These are phyloP conservation scores for Claviceps sp. DNA, from an alignment of 2,329 filamentous ascomycete species.

Conservation along the genomic window DNA sequence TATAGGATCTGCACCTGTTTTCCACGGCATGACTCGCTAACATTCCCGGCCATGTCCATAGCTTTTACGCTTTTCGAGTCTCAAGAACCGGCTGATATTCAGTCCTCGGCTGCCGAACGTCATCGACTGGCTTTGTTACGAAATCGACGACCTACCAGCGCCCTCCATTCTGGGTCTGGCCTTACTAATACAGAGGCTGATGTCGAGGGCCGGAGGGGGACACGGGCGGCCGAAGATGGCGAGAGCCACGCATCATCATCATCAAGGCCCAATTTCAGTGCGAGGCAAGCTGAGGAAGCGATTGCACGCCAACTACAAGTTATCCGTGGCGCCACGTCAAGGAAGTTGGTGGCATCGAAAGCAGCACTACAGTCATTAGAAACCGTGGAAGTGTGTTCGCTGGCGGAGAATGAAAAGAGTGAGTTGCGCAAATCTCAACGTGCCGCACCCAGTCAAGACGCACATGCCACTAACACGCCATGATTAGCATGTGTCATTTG, in stretches of 20 bases:
- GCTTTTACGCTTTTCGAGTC: neutral
- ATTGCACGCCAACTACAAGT: slow-evolving; percentile 30
- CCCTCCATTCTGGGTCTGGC: slow-evolving; percentile 14
- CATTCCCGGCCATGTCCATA: neutral
- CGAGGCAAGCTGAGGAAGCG: slow-evolving; percentile 16
- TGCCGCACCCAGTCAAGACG: neutral
- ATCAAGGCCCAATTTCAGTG: slow-evolving; percentile 2
- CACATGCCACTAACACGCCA: neutral
- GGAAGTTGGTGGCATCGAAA: slow-evolving; percentile 34
- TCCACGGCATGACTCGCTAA: neutral
- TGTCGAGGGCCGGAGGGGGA: neutral
- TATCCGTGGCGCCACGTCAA: slow-evolving; percentile 28
- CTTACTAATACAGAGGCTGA: slow-evolving; percentile 11
- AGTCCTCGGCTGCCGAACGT: slow-evolving; percentile 11
- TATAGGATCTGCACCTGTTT: neutral
- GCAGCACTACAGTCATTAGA: slow-evolving; percentile 32
- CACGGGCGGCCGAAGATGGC: neutral
- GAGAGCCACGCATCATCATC: neutral
- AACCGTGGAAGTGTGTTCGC: slow-evolving; percentile 29
- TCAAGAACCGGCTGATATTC: slow-evolving; percentile 1
- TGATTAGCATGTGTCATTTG: slow-evolving; percentile 46
- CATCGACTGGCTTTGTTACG: slow-evolving; percentile 15
- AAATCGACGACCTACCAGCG: slow-evolving; percentile 13
- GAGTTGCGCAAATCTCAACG: slow-evolving; percentile 12
- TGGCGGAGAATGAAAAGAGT: slow-evolving; percentile 36